These are phyloP conservation scores for Gnomoniopsis smithogilvyi DNA, from an alignment of 2,329 filamentous ascomycete species.

Conservation along the genomic window DNA sequence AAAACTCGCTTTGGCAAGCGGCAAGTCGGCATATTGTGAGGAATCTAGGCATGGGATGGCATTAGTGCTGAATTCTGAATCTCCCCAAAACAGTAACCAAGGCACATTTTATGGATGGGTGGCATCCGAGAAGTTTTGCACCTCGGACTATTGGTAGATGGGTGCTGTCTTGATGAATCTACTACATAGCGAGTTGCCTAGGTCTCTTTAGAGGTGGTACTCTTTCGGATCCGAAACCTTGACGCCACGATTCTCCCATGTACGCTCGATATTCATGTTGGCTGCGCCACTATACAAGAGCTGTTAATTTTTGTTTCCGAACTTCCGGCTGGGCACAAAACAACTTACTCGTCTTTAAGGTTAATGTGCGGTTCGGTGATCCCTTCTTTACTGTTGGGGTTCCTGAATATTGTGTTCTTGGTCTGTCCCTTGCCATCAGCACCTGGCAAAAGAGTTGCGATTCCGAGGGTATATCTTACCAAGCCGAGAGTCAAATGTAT, in stretches of 20 bases:
- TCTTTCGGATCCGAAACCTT: slow-evolving; percentile 24
- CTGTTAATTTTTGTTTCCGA: not conserved
- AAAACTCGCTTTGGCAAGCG: too few species aligned
- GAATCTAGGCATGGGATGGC: too few species aligned
- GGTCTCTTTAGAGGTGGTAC: slow-evolving; percentile 25
- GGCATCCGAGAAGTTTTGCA: too few species aligned
- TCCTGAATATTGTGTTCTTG: slow-evolving; percentile 30
- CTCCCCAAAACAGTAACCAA: too few species aligned
- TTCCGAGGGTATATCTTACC: slow-evolving; percentile 19
- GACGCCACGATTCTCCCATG: slow-evolving; percentile 28
- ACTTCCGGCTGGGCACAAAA: not conserved
- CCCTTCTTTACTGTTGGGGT: slow-evolving; percentile 26
- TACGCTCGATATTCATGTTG: slow-evolving; percentile 30
- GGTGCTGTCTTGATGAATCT: too few species aligned
- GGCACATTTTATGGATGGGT: too few species aligned
- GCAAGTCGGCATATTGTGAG: too few species aligned
- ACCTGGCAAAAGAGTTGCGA: too few species aligned
- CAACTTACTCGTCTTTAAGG: slow-evolving; percentile 29
- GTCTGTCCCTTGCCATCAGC: slow-evolving; percentile 18
- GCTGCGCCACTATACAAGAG: slow-evolving; percentile 22
- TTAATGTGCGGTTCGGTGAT: slow-evolving; percentile 26
- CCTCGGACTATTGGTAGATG: too few species aligned
- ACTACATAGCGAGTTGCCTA: too few species aligned
- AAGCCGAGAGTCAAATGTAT: slow-evolving; percentile 40
- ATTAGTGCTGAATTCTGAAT: too few species aligned